Base-by-base conservation (phyloP, 2,329 filamentous ascomycete genomes). In the Aspergillus glaucus region DNA sequence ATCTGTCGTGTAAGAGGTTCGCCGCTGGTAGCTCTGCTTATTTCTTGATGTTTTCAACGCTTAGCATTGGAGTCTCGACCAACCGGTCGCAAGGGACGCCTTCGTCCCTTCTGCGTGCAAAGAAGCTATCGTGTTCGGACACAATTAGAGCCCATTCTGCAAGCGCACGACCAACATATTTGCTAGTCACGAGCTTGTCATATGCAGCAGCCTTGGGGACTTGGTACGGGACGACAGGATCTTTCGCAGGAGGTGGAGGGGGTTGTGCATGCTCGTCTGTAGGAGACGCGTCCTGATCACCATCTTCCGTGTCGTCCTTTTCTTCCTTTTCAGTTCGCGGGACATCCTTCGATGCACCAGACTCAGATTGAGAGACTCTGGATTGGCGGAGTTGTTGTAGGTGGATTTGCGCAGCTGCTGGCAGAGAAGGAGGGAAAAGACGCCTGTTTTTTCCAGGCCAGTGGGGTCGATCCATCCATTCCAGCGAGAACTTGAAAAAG, bases 401-500 rank as follows among this genome's bases (percentile, higher is more conserved):
- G 36, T 78, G 70, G 17, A 72, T 57, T 54, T 83, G 79, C 2
- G 80, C 78, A 7, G 76, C 75, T 9, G 76, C 65, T 1, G 82
- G 81, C 10, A 85, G 72, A 37, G 75, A 73, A 1, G 82, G 82
- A 7, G 78, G 73, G 45, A 72, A 71, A 6, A 85, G 70, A 4
- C 75, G 75, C 65, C 71, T 70, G 73, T 80, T 65, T 66, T 77
- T 65, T 64, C 71, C 64, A 57, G 77, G 51, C 63, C 70, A 65
- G 57, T 75, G 62, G 62, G 77, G 66, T 59, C 77, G 76, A 49
- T 81, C 78, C 44, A 79, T 74, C 75, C 77, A 84, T 62, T 86
- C 83, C n/a, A 86, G 70, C 1, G 81, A 84, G 62, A 86, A 86
- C 51, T 81, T 83, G 72, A 86, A 86, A 53, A 75, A 80, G 55